Percentiles rank a stretch among this genome's conserved stretches.
Conservation (phyloP, 305 asterid species). For the Fraxinus albicans region DNA sequence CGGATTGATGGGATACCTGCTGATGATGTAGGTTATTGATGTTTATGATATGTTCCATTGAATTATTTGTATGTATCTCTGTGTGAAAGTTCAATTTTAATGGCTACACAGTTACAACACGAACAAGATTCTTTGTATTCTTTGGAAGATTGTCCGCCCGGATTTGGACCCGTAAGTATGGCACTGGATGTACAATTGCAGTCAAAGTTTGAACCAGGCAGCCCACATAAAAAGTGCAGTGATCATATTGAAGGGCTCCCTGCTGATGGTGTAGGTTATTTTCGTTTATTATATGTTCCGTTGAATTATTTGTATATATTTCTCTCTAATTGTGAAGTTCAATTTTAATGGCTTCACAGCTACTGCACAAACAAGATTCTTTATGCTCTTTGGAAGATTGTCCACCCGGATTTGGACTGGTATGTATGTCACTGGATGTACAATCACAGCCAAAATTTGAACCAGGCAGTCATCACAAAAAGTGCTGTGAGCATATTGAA, state of each 20-base stretch:
- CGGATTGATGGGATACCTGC: constrained; percentile 36
- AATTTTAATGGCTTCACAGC: constrained; percentile 45
- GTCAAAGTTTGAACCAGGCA: constrained; percentile 16
- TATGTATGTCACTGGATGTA: constrained; percentile 34
- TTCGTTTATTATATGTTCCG: constrained; percentile 14
- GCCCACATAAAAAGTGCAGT: constrained; percentile 5
- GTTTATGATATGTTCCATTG: constrained; percentile 18
- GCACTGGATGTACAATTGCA: constrained; percentile 35
- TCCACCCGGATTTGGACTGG: constrained; percentile 82
- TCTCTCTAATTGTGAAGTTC: constrained; percentile 21
- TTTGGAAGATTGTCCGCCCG: constrained; percentile 81
- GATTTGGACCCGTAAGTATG: constrained; percentile 53
- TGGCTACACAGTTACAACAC: constrained; percentile 47
- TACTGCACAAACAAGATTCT: constrained; percentile 39
- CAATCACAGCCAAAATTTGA: constrained; percentile 28
- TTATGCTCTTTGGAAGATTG: constrained; percentile 50
- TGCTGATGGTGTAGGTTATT: constrained; percentile 48
- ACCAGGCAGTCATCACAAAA: background rate
- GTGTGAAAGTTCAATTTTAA: constrained; percentile 30
- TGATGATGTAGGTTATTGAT: constrained; percentile 46
- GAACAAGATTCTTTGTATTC: constrained; percentile 43
- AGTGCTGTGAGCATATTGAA: constrained; percentile 29
- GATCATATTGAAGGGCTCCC: constrained; percentile 35
- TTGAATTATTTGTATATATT: constrained; percentile 18
- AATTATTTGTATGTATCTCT: constrained; percentile 19